Percentiles rank a stretch among this genome's conserved stretches.
phyloP scores from a whole-genome alignment of 148 eudicot genomes.

The Rhododendron ovatum region DNA sequence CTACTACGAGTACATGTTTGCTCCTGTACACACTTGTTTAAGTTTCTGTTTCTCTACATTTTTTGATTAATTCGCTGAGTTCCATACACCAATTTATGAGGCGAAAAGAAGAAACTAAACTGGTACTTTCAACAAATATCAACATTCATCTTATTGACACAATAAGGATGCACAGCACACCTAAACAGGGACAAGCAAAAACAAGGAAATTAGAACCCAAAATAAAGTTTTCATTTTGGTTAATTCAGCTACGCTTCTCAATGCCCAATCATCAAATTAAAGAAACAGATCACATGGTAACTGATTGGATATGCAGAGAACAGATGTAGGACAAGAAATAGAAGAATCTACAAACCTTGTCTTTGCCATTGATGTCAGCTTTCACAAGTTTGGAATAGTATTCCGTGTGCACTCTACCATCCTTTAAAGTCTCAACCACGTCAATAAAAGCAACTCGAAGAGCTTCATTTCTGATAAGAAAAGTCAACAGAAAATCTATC shows the following conservation, averaged over 20 bases:
- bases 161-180: background rate
- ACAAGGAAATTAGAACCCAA: background rate
- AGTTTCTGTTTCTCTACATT: background rate
- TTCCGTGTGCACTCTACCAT: conserved; percentile 75
- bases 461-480: conserved; percentile 69
- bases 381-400: conserved; percentile 92
- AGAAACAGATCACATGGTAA: background rate
- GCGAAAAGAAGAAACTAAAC: background rate
- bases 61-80: background rate
- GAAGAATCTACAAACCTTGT: conserved; percentile 47
- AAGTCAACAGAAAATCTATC: background rate
- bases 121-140: background rate
- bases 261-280: background rate
- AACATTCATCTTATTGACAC: background rate
- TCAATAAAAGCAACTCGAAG: conserved; percentile 96
- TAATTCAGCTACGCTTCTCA: background rate
- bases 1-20: background rate
- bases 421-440: conserved; percentile 75
- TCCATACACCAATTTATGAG: background rate
- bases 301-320: background rate
- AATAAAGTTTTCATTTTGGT: background rate
- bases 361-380: conserved; percentile 90
- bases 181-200: background rate
- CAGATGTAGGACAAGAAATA: background rate
- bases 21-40: background rate